Evolutionary conservation across 2,329 filamentous ascomycete genomes (phyloP), one percentile per base, ranked within the genome.

Genomic region (Dactylellina sp.): DNA sequence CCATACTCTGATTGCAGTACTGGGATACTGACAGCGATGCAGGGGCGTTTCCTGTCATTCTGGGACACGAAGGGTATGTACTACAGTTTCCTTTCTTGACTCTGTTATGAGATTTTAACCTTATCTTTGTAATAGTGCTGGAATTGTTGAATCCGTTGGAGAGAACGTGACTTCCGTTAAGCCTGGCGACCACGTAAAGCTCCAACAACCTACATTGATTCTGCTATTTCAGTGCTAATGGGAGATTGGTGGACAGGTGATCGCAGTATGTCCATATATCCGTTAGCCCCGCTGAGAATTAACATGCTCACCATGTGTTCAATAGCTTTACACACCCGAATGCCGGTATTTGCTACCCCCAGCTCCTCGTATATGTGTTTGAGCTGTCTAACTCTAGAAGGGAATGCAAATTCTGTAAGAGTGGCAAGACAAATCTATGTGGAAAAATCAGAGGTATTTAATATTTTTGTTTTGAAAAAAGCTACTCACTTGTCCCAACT

Each of bases 321-420:
- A 16, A 37, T 12, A 75, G 71, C 62, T 75, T 18, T 70, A 75
- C 52, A 75, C 64, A 9, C 64, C 62, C 24, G 71, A 70, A 53
- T 75, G 63, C 52, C 59, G 37, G 12, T 49, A 57, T 32, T 25
- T 22, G 6, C 18, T 9, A 22, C 9, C 20, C 49, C 14, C 5
- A 39, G 3, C n/a, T 6, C 16, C 22, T 1, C 28, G 4, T 14
- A 16, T 20, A 0, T 24, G 9, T 7, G 18, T 42, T 35, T n/a
- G 16, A n/a, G 14, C 32, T 25, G 11, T 32, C 52, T 64, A 50
- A 72, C 37, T 20, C 7, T 2, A 98, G 95, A 85, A 86, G 88
- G 78, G 94, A 98, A 83, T 99, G 95, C 89, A 98, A 98, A 86
- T 98, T 98, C 87, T 99, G 95, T 90, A 95, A 92, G 83, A 98